These are phyloP conservation scores for Juglanconis juglandina DNA, from an alignment of 2,329 filamentous ascomycete genomes.

Conservation along the genomic window DNA sequence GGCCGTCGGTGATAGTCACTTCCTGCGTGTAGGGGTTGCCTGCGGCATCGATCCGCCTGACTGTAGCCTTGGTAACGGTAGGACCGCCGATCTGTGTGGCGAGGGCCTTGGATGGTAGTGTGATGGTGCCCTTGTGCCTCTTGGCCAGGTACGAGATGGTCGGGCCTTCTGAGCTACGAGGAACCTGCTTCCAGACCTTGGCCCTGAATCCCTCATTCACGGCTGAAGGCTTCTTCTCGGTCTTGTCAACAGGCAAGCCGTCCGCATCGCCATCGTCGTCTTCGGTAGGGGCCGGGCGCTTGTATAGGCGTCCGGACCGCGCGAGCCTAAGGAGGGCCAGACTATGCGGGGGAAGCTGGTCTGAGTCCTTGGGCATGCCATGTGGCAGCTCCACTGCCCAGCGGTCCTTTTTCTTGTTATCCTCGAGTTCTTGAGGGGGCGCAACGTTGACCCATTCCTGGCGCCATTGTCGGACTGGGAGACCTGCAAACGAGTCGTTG, in stretches of 20 bases:
- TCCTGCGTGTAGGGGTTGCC: slow-evolving; percentile 84
- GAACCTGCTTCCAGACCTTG: slow-evolving; percentile 60
- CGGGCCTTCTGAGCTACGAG: slow-evolving; percentile 54
- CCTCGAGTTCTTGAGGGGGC: slow-evolving; percentile 63
- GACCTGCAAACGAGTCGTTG: slow-evolving; percentile 52
- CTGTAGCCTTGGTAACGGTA: slow-evolving; percentile 72
- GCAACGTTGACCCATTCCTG: slow-evolving; percentile 66
- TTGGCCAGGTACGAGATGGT: slow-evolving; percentile 56
- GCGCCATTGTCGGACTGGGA: slow-evolving; percentile 89
- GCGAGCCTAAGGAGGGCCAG: slow-evolving; percentile 80
- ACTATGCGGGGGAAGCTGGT: slow-evolving; percentile 72
- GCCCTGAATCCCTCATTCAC: slow-evolving; percentile 57
- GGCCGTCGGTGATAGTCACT: slow-evolving; percentile 75
- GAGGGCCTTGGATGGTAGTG: slow-evolving; percentile 50
- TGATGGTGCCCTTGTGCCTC: slow-evolving; percentile 59
- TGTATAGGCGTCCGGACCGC: slow-evolving; percentile 72
- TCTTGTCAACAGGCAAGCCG: slow-evolving; percentile 43
- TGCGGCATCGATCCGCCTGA: slow-evolving; percentile 71
- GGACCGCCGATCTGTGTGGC: slow-evolving; percentile 44
- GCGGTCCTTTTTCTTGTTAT: slow-evolving; percentile 58
- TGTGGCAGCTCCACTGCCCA: slow-evolving; percentile 74
- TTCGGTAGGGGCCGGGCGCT: slow-evolving; percentile 61
- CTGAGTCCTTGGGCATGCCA: slow-evolving; percentile 81
- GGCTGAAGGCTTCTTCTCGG: slow-evolving; percentile 64
- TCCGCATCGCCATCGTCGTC: slow-evolving; percentile 57